Evolutionary conservation across 805 yeast species (phyloP), one percentile per base, ranked within the genome.

Genomic region (Metschnikowia aberdeeniae): DNA sequence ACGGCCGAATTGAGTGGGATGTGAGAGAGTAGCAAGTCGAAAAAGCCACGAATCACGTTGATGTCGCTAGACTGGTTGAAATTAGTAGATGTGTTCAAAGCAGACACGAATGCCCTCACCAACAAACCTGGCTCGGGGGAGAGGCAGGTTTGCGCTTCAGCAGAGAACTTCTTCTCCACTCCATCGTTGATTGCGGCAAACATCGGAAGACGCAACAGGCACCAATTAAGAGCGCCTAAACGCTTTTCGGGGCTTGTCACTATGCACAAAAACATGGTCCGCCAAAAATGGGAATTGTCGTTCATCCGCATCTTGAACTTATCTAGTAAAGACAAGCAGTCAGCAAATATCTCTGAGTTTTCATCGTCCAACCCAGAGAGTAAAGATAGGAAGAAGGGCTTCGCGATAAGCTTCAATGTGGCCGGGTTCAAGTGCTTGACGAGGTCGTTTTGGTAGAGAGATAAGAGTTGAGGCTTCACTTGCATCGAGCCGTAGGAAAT

Each of bases 351-450:
- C 56, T 93, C 99, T 17, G 90, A 81, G 34, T 90, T 80, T 53
- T 90, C 96, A 56, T 93, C 98, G 56, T 93, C 99, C 42, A 93
- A 76, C 0, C 96, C 96, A 0, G 96, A 89, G 3, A 92, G 64
- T 29, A 90, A 70, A 49, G 92, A 78, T 40, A 89, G 71, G 5
- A 92, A 63, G 6, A 92, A 57, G 0, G 97, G 89, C 46, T 79
- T 81, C 29, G 86, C 67, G 13, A 88, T 62, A 20, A 76, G 65
- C 44, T 80, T 72, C 45, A 90, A 53, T 10, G 55, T 63, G 0
- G 72, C 63, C 3, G 48, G 38, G 9, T 50, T 52, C 45, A 2
- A 80, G 58, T 3, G 77, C 31, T 67, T 70, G 6, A 55, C 40
- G 7, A 86, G 67, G 6, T 89, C 59, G 2, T 70, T 69, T 28